A percentile compares a stretch with the other conserved stretches of the same genome.
These are phyloP conservation scores for Chrysosphaeria jannelii DNA, from an alignment of 2,329 filamentous ascomycete genomes.

Conservation along the genomic window DNA sequence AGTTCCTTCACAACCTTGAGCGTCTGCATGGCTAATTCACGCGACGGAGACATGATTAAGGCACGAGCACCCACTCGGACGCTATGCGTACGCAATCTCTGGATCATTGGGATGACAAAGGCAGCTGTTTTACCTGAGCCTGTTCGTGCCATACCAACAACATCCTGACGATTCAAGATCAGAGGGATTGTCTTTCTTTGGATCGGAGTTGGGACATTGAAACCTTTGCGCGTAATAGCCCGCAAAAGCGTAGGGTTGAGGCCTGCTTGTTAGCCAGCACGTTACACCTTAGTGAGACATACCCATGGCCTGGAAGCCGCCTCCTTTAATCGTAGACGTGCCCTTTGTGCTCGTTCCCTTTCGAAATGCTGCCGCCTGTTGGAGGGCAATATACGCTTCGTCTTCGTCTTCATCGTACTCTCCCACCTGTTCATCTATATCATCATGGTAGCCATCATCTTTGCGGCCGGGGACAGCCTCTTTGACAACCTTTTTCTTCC, in stretches of 20 bases:
- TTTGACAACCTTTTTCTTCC: slow-evolving; percentile 9
- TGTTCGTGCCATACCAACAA: slow-evolving; percentile 98
- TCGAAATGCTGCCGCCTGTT: slow-evolving; percentile 64
- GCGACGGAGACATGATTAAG: slow-evolving; percentile 68
- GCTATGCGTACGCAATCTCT: slow-evolving; percentile 69
- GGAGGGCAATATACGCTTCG: slow-evolving; percentile 68
- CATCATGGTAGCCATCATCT: slow-evolving; percentile 22
- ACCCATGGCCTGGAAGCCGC: slow-evolving; percentile 91
- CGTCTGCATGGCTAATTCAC: slow-evolving; percentile 84
- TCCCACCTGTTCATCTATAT: slow-evolving; percentile 10
- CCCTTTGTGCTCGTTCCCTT: slow-evolving; percentile 62
- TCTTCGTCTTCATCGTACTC: slow-evolving; percentile 31
- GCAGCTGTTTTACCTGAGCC: slow-evolving; percentile 95
- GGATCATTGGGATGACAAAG: slow-evolving; percentile 95
- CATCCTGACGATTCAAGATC: slow-evolving; percentile 67
- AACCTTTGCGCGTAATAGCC: slow-evolving; percentile 79
- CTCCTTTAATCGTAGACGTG: slow-evolving; percentile 72
- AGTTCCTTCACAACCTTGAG: slow-evolving; percentile 92
- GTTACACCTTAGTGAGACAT: slow-evolving; percentile 5
- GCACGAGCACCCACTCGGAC: slow-evolving; percentile 62
- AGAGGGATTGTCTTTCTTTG: slow-evolving; percentile 90
- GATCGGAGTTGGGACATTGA: slow-evolving; percentile 86
- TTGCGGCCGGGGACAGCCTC: too few species aligned
- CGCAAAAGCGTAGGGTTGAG: slow-evolving; percentile 61
- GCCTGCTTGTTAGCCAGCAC: too few species aligned